A percentile compares a stretch with the other conserved stretches of the same genome.
These are phyloP conservation scores for Tetrahymena elliotti DNA, from an alignment of 73 alveolate genomes.

Conservation along the genomic window DNA sequence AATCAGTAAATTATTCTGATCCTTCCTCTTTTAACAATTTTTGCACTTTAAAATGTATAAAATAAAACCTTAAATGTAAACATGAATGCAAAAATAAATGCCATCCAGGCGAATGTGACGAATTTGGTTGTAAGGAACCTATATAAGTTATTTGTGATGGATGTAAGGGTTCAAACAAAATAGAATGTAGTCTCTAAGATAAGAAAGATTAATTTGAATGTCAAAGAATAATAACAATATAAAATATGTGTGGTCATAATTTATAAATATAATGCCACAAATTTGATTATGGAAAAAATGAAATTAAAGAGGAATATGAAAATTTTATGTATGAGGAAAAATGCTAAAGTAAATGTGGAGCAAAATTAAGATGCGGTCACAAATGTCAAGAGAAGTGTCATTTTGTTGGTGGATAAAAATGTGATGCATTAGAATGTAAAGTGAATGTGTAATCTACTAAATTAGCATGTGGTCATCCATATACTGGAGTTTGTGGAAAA, in stretches of 20 bases:
- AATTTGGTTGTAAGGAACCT: neutral
- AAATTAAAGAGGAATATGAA: neutral
- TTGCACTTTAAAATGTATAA: neutral
- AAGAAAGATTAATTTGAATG: neutral
- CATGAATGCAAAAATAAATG: neutral
- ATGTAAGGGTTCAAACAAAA: constrained; percentile 10
- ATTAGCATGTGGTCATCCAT: constrained; percentile 26
- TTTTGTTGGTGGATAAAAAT: neutral
- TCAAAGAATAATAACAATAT: neutral
- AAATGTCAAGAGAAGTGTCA: neutral
- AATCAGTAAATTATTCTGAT: neutral
- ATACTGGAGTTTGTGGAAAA: neutral
- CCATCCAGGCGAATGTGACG: neutral
- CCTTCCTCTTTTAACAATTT: neutral
- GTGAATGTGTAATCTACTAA: neutral
- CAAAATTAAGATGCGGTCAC: constrained; percentile 33
- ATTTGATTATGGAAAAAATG: neutral
- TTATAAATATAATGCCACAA: neutral
- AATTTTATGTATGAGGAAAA: neutral
- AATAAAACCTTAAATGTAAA: neutral
- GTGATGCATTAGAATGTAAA: neutral
- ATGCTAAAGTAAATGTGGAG: constrained; percentile 15
- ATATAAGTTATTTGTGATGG: neutral
- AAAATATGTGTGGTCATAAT: neutral
- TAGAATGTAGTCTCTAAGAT: neutral